These are phyloP conservation scores for Nyssa sinensis DNA, from an alignment of 148 eudicot species.

Conservation along the genomic window DNA sequence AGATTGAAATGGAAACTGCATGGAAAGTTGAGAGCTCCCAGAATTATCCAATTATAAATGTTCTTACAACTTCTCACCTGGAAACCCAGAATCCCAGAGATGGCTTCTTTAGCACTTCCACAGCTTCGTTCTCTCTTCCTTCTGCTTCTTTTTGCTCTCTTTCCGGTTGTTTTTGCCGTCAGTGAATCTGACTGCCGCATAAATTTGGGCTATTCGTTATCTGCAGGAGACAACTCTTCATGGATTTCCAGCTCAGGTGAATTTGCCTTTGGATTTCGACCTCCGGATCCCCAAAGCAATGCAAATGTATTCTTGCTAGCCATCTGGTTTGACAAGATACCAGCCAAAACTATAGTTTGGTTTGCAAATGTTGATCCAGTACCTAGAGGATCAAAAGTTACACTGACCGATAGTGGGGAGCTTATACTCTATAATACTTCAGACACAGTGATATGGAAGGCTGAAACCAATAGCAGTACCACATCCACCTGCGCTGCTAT, in stretches of 20 bases:
- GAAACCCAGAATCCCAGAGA: too few species aligned
- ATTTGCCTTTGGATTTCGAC: slow-evolving; percentile 43
- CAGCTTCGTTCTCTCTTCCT: background rate
- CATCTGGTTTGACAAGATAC: slow-evolving; percentile 37
- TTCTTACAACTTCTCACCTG: too few species aligned
- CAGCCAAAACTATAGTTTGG: slow-evolving; percentile 33
- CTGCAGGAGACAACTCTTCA: slow-evolving; percentile 2
- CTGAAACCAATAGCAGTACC: too few species aligned
- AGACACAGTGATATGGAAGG: background rate
- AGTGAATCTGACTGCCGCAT: slow-evolving; percentile 2
- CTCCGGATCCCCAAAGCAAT: slow-evolving; percentile 8
- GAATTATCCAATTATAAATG: too few species aligned
- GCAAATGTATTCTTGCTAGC: slow-evolving; percentile 17
- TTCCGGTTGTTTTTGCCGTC: background rate
- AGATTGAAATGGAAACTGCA: too few species aligned
- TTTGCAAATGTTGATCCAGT: slow-evolving; percentile 19
- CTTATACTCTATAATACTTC: slow-evolving; percentile 14
- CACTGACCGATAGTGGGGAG: slow-evolving; percentile 14
- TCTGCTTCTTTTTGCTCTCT: background rate
- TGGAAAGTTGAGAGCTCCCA: too few species aligned
- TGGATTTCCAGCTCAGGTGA: slow-evolving; percentile 36
- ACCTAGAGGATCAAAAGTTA: slow-evolving; percentile 22
- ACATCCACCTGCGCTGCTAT: slow-evolving; percentile 15
- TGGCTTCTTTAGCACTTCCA: too few species aligned
- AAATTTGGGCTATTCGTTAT: slow-evolving; percentile 12